phyloP scores from a whole-genome alignment of 306 rosid genomes.

The Pyrus communis region DNA sequence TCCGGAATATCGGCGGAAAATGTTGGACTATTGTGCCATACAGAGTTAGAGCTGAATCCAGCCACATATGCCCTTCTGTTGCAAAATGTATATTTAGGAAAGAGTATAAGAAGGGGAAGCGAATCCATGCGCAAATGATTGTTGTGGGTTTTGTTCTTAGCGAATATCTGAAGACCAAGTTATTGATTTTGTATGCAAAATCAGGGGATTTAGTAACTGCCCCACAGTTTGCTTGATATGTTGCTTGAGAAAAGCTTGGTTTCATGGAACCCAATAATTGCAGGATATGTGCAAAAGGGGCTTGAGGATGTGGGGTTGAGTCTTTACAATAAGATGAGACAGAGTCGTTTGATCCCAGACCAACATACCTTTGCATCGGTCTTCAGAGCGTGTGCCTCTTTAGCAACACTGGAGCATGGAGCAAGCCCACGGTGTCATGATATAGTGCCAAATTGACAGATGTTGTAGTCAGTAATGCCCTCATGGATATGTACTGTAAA shows the following conservation, averaged over 20 bases:
- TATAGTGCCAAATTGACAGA: constrained; percentile 52
- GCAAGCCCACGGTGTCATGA: constrained; percentile 53
- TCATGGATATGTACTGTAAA: constrained; percentile 70
- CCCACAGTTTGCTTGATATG: constrained; percentile 27
- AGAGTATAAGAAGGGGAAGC: constrained; percentile 45
- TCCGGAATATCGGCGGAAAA: constrained; percentile 57
- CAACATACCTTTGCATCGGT: constrained; percentile 72
- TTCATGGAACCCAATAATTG: constrained; percentile 64
- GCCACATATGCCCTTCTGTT: constrained; percentile 57
- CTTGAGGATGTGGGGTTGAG: constrained; percentile 47
- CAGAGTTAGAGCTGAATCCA: constrained; percentile 24
- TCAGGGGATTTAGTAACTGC: constrained; percentile 57
- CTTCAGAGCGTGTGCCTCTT: constrained; percentile 56
- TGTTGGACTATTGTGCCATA: constrained; percentile 44
- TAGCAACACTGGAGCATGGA: constrained; percentile 64
- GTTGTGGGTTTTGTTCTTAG: constrained; percentile 48
- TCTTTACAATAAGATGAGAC: constrained; percentile 53
- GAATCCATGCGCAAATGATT: constrained; percentile 53
- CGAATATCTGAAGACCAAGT: constrained; percentile 48
- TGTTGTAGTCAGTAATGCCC: constrained; percentile 55
- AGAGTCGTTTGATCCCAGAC: constrained; percentile 54
- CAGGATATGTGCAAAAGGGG: constrained; percentile 56
- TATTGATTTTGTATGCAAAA: constrained; percentile 57
- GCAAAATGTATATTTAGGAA: constrained; percentile 68
- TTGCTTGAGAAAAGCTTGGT: constrained; percentile 40